phyloP scores from a whole-genome alignment of 129 eudicot genomes.

The Arctium minus region DNA sequence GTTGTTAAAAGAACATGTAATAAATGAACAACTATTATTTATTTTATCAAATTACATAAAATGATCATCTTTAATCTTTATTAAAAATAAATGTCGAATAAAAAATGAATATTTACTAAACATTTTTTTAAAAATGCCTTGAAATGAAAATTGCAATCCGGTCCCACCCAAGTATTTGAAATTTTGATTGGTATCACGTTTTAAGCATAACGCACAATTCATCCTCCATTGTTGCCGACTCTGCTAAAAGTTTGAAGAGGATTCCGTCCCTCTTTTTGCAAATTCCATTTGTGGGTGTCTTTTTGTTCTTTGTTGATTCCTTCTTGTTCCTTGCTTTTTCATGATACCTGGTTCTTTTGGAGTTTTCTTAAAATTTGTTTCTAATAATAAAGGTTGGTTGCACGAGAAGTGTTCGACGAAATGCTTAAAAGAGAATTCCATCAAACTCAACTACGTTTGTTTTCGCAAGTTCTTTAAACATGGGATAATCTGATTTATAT shows the following conservation, averaged over 20 bases:
- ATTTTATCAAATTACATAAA: too few species aligned
- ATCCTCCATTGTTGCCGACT: neutral
- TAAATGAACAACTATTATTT: too few species aligned
- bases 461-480: neutral
- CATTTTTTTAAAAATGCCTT: too few species aligned
- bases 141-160: too few species aligned
- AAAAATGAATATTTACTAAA: too few species aligned
- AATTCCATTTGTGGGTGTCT: neutral
- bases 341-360: neutral
- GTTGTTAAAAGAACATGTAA: too few species aligned
- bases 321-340: neutral
- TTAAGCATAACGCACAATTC: neutral
- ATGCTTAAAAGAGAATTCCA: neutral
- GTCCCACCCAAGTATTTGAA: neutral
- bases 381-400: neutral
- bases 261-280: neutral
- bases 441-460: neutral
- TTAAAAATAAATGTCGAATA: too few species aligned
- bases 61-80: too few species aligned
- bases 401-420: neutral
- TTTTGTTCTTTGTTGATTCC: neutral
- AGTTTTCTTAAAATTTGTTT: constrained; percentile 1
- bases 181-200: neutral
- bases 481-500: neutral
- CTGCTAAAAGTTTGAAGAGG: neutral